phyloP scores from a whole-genome alignment of 2,329 filamentous ascomycete species.

The Aspergillus pseudoterreus region DNA sequence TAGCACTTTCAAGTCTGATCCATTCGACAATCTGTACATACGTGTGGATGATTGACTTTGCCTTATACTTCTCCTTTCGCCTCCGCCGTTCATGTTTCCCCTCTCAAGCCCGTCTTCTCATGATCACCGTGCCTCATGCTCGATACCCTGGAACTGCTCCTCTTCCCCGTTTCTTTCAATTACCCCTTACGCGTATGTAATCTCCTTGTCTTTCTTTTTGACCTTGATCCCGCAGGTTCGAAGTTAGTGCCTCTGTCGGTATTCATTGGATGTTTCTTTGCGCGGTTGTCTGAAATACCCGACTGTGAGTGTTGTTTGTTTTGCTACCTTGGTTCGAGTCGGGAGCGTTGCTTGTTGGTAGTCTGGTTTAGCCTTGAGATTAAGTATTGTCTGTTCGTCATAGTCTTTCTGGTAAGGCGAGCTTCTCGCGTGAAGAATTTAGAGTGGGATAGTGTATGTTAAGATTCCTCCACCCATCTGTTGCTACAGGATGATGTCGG shows the following conservation, averaged over 20 bases:
- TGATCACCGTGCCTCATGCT: slow-evolving; percentile 26
- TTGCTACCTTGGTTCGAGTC: not conserved
- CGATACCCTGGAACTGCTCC: slow-evolving; percentile 28
- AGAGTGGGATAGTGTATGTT: not conserved
- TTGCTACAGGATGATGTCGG: no score
- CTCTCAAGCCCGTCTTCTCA: slow-evolving; percentile 13
- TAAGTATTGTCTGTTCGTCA: not conserved
- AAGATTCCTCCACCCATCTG: not conserved
- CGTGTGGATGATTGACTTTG: slow-evolving; percentile 6
- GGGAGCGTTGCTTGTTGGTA: not conserved
- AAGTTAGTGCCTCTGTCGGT: slow-evolving; percentile 25
- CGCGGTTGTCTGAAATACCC: not conserved
- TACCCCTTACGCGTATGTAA: slow-evolving; percentile 5
- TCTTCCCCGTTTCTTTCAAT: slow-evolving; percentile 8
- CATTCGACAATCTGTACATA: slow-evolving; percentile 22
- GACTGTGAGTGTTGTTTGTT: slow-evolving; percentile 1
- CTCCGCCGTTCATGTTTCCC: slow-evolving; percentile 2
- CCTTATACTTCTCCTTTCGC: not conserved
- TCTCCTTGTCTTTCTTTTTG: slow-evolving; percentile 6
- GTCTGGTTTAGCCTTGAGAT: not conserved
- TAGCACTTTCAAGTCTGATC: slow-evolving; percentile 13
- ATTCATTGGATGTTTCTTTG: slow-evolving; percentile 1
- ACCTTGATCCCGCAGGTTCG: slow-evolving; percentile 29
- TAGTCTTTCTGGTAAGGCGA: not conserved
- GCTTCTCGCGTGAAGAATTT: no score